Conservation (phyloP, 1,139 yeast species). For the Protomyces arabidopsidicola region DNA sequence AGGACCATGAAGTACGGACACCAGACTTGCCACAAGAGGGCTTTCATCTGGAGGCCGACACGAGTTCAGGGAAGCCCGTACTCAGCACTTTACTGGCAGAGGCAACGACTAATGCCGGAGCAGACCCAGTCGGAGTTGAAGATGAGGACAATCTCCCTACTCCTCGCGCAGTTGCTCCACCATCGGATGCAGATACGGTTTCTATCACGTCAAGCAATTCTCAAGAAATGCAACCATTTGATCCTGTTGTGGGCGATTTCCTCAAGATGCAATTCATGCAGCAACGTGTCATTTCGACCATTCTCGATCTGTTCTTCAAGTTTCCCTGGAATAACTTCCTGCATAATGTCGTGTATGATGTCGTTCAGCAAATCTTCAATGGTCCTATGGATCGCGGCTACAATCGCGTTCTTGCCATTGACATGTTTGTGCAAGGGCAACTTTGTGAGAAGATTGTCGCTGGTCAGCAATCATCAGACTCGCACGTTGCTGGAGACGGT, state of each 20-base stretch:
- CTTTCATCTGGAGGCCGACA: background rate
- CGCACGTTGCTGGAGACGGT: slow-evolving; percentile 42
- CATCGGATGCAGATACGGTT: slow-evolving; percentile 23
- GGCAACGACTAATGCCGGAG: background rate
- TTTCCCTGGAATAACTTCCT: slow-evolving; percentile 98
- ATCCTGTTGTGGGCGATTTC: slow-evolving; percentile 82
- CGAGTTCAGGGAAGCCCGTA: background rate
- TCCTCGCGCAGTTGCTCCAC: slow-evolving; percentile 15
- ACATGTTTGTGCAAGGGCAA: slow-evolving; percentile 71
- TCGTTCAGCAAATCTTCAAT: slow-evolving; percentile 90
- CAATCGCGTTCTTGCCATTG: slow-evolving; percentile 82
- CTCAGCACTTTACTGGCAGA: background rate
- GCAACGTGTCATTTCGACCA: slow-evolving; percentile 69
- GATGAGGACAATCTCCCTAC: slow-evolving; percentile 34
- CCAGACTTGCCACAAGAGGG: slow-evolving; percentile 11
- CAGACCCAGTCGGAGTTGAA: background rate
- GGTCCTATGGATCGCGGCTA: slow-evolving; percentile 93
- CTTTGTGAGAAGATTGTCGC: slow-evolving; percentile 74
- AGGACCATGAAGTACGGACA: slow-evolving; percentile 12
- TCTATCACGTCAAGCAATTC: slow-evolving; percentile 30
- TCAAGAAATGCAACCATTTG: slow-evolving; percentile 28
- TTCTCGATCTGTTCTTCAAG: slow-evolving; percentile 72
- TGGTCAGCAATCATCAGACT: slow-evolving; percentile 73
- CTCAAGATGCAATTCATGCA: slow-evolving; percentile 82
- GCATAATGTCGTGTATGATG: slow-evolving; percentile 95